Base-by-base conservation (phyloP, 2,329 filamentous ascomycete species). In the Allantophomopsis lycopodina region DNA sequence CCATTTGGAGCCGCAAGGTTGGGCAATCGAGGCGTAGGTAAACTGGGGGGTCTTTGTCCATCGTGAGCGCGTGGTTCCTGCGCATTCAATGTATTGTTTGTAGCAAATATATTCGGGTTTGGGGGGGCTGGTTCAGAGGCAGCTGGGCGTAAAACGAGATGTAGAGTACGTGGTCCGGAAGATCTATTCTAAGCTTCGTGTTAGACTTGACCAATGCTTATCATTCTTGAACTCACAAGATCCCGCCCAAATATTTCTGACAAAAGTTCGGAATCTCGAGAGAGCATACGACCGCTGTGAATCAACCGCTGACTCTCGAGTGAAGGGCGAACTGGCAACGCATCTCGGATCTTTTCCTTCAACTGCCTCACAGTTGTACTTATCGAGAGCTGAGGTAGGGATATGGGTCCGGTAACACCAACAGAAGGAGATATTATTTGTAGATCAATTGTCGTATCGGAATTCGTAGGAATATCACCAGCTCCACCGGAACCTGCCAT, bases 271-370 rank as follows among this genome's bases (percentile, higher is more conserved):
- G 59, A 57, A 31, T 77, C 72, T 37, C 65, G 65, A 21, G 61
- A 54, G 36, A 79, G 57, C 36, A 75, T 62, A 30, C 73, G 68
- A 1, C 76, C 76, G 33, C 69, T 63, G 49, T 79, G 68, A 31
- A 80, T 79, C 42, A 80, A 57, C 33, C 75, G 64, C 52, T 79
- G 72, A 28, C 68, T 63, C 28, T 73, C 65, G 43, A 74, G 64
- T 13, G 63, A 48, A 3, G 73, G 73, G 38, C 63, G 67, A 35
- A 66, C 54, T 17, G 63, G 57, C 33, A 78, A 52, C 3, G 55
- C 51, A 48, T 73, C 62, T 23, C 71, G 68, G 42, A 79, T 75
- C 51, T 60, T 70, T 34, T 67, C 65, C 52, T 78, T 79, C 28
- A 79, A 57, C 53, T 75, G 60, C 41, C 64, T 65, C 36, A 79